These are phyloP conservation scores for Blastomyces parvus DNA, from an alignment of 2,329 filamentous ascomycete species.

Conservation along the genomic window DNA sequence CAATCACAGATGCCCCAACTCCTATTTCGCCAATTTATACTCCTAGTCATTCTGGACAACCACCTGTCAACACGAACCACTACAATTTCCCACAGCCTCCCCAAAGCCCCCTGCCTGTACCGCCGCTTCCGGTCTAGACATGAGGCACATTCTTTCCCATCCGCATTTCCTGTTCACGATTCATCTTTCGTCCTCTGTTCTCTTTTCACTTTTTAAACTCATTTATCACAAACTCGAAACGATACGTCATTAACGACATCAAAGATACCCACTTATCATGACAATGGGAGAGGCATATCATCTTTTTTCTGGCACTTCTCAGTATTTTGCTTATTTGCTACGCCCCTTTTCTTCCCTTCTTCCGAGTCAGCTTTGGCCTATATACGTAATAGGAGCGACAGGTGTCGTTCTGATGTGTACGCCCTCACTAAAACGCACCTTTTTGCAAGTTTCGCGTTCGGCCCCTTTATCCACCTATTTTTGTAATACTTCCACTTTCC, in stretches of 20 bases:
- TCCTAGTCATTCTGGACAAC: neutral
- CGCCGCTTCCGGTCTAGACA: neutral
- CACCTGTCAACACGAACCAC: neutral
- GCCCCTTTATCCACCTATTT: neutral
- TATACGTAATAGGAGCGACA: neutral
- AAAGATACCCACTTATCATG: neutral
- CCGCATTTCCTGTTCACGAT: neutral
- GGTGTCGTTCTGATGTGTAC: neutral
- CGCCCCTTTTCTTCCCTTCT: neutral
- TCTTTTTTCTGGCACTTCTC: neutral
- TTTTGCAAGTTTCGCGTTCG: neutral
- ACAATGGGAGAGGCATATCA: neutral
- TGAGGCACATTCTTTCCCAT: neutral
- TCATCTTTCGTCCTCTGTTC: neutral
- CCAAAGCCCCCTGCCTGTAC: neutral
- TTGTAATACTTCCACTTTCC: neutral
- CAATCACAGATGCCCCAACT: neutral
- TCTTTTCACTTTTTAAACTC: neutral
- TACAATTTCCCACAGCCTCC: neutral
- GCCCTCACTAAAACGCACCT: neutral
- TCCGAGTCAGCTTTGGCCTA: neutral
- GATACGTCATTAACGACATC: neutral
- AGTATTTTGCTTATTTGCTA: neutral
- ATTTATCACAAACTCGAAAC: neutral
- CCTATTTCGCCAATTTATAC: neutral